These are phyloP conservation scores for Apiotrichum veenhuisii DNA, from an alignment of 1,284 basidiomycete genomes.

Conservation along the genomic window DNA sequence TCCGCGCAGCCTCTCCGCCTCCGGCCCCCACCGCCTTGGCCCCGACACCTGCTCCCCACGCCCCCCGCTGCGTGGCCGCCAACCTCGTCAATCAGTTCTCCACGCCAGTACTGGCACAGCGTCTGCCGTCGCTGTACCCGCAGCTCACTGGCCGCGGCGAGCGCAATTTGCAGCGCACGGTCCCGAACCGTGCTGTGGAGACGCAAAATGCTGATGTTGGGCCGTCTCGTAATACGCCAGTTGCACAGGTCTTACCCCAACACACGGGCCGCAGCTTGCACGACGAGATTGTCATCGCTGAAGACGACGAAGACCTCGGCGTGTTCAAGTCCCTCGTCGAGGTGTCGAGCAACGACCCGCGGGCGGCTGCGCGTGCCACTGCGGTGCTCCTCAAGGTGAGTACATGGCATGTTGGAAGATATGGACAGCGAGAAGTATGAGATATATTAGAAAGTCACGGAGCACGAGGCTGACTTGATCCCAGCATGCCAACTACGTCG, in stretches of 20 bases:
- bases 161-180: not conserved
- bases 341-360: conserved; percentile 73
- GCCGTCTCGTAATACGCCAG: no score
- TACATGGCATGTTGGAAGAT: conserved; percentile 1
- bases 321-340: conserved; percentile 56
- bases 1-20: not conserved
- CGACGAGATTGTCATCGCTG: conserved; percentile 13
- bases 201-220: no score
- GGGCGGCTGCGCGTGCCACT: conserved; percentile 78
- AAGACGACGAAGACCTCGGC: conserved; percentile 18
- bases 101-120: not conserved
- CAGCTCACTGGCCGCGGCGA: not conserved
- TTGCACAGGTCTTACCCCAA: no score
- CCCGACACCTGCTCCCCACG: not conserved
- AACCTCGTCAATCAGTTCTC: not conserved
- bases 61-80: not conserved
- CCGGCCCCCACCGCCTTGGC: not conserved
- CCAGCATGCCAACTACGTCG: conserved; percentile 80
- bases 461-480: not conserved
- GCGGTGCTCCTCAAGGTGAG: conserved; percentile 78
- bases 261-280: conserved; percentile 4
- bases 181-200: not conserved
- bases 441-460: no score
- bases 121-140: not conserved
- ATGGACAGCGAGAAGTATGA: no score